Percentiles rank a stretch among this genome's conserved stretches.
Conservation (phyloP, 1,284 basidiomycete species). For the Uromyces viciae-fabae region DNA sequence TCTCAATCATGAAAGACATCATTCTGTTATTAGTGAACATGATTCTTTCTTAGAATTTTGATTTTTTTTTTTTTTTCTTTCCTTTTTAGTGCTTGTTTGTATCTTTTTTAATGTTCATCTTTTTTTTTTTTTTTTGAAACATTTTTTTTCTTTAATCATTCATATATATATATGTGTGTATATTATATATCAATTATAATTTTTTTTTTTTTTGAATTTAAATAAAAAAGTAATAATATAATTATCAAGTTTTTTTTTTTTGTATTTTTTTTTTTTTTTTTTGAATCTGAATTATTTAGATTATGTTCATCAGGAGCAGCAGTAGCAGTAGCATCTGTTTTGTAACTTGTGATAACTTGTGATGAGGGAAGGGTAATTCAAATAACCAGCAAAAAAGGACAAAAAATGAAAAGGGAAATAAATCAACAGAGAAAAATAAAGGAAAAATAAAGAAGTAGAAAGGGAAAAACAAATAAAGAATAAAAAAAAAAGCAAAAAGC, state of each 20-base stretch:
- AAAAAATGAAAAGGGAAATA: neutral
- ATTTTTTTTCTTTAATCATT: too few species aligned
- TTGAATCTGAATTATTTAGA: neutral
- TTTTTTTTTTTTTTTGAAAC: neutral
- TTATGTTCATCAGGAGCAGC: neutral
- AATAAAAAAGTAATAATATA: too few species aligned
- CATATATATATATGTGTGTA: neutral
- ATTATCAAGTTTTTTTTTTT: neutral
- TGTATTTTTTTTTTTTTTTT: neutral
- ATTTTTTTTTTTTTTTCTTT: neutral
- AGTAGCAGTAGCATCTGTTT: too few species aligned
- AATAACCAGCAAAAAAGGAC: neutral
- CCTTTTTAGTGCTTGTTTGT: neutral
- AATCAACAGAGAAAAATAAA: neutral
- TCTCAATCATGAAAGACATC: neutral
- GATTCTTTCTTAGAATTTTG: neutral
- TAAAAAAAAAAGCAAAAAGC: neutral
- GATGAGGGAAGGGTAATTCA: neutral
- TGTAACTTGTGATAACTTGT: too few species aligned
- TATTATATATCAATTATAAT: neutral
- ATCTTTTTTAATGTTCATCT: neutral
- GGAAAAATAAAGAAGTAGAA: neutral
- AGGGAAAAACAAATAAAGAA: neutral
- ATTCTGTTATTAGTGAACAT: neutral
- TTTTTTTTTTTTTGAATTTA: slow-evolving; percentile 64